Evolutionary conservation across 768 basidiomycete genomes (phyloP).

Genomic region (Lepiota subincarnata): DNA sequence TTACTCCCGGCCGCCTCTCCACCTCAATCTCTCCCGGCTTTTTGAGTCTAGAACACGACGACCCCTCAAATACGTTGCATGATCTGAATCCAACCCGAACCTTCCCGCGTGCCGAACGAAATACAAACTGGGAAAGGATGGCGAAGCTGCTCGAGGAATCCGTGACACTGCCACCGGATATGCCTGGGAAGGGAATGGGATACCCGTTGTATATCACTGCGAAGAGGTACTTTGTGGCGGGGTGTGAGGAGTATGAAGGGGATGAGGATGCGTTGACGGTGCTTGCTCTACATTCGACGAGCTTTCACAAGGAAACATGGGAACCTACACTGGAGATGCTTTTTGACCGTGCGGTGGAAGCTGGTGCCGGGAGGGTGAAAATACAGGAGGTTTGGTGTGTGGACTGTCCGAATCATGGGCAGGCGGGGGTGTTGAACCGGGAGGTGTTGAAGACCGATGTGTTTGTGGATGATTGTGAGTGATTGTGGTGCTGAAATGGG

Average conservation of each 20-base stretch:
- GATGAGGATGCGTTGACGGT: constrained; percentile 46
- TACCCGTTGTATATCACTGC: constrained; percentile 52
- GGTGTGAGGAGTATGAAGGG: constrained; percentile 28
- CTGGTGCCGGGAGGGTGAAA: constrained; percentile 20
- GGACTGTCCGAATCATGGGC: constrained; percentile 73
- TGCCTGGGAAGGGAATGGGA: neutral
- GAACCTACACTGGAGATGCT: constrained; percentile 53
- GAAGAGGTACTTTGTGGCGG: constrained; percentile 51
- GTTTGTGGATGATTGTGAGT: constrained; percentile 44
- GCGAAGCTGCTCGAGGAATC: constrained; percentile 4
- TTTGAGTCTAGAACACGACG: neutral
- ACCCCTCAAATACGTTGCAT: neutral
- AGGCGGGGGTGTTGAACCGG: constrained; percentile 52
- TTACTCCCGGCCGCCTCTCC: neutral
- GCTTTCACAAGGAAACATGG: constrained; percentile 76
- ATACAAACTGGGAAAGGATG: neutral
- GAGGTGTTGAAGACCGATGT: constrained; percentile 37
- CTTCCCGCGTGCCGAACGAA: neutral
- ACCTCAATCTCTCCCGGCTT: neutral
- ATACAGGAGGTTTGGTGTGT: constrained; percentile 63
- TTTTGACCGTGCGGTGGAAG: constrained; percentile 28
- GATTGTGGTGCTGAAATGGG: too few species aligned
- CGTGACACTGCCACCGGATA: constrained; percentile 11
- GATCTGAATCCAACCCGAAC: neutral
- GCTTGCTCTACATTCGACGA: constrained; percentile 63